A percentile compares a stretch with the other conserved stretches of the same genome.
phyloP scores from a whole-genome alignment of 1,284 basidiomycete genomes.

The Rhizopogon parksii region DNA sequence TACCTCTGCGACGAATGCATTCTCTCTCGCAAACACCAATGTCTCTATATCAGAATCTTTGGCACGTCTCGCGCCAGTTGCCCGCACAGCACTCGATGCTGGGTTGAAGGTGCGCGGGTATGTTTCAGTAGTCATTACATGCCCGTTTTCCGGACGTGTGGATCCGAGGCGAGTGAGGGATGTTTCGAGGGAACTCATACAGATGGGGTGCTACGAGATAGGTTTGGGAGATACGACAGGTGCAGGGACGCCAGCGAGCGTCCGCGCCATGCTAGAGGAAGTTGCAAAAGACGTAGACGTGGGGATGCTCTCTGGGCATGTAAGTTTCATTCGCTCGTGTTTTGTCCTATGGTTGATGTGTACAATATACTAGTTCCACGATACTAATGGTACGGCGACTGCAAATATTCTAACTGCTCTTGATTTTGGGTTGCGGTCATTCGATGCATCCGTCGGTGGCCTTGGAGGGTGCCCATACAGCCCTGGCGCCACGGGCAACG shows the following conservation, averaged over 20 bases:
- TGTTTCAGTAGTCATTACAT: conserved; percentile 78
- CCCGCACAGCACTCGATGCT: conserved; percentile 48
- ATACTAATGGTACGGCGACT: conserved; percentile 83
- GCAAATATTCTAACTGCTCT: conserved; percentile 67
- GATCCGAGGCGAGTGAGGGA: conserved; percentile 62
- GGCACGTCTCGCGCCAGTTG: conserved; percentile 56
- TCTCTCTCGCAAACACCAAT: conserved; percentile 84
- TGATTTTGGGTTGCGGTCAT: conserved; percentile 56
- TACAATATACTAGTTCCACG: conserved; percentile 65
- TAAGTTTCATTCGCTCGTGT: conserved; percentile 28
- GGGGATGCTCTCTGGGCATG: conserved; percentile 67
- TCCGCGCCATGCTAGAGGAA: conserved; percentile 63
- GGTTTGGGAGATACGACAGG: conserved; percentile 92
- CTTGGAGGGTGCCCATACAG: conserved; percentile 95
- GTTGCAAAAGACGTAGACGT: conserved; percentile 60
- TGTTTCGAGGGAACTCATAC: conserved; percentile 63
- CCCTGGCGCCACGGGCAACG: conserved; percentile 91
- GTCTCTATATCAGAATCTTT: conserved; percentile 71
- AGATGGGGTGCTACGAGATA: conserved; percentile 95
- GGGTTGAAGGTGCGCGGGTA: conserved; percentile 83
- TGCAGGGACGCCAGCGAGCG: conserved; percentile 68
- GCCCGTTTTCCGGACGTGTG: conserved; percentile 82
- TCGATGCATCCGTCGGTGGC: conserved; percentile 76
- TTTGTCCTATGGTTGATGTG: background rate
- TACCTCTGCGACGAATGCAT: conserved; percentile 83